Base-by-base conservation (phyloP, 176 grass and related monocot species). In the Saccharum spontaneum region DNA sequence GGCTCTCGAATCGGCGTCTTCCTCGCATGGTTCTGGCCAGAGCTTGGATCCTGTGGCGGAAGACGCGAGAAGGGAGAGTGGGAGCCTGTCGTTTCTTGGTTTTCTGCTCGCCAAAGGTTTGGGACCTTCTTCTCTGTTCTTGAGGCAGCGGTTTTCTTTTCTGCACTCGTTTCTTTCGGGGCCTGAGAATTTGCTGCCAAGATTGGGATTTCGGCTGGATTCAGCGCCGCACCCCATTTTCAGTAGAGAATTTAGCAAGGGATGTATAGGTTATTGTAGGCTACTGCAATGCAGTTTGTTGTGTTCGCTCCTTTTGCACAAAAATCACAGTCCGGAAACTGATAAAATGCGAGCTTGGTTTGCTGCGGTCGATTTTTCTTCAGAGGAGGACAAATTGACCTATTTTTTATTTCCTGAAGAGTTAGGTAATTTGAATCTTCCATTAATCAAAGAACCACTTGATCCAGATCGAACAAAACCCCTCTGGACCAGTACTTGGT, bases 31-130 rank as follows among this genome's bases (percentile, higher is more conserved):
- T 28, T 78, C 62, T 3, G 61, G 62, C 18, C 75, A 49, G 37
- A 36, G 70, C 69, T 11, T 75, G 89, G 80, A 90, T 90, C 89
- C 87, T 80, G 85, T 41, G 76, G 85, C 80, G 69, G 38, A 64
- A 57, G 48, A 77, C 70, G 61, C 45, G 8, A 20, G 68, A 10
- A 69, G 36, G 55, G 66, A 8, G 12, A 55, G 79, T 6, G 12
- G 79, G 45, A 34, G 54, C 24, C 13, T 55, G 66, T 8, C 38
- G 62, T 26, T 62, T 22, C 81, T 71, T 48, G 52, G 52, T 71
- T 37, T 80, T 75, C 84, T 79, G 80, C 69, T 65, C 6, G 18
- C 41, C 5, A 41, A 87, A 87, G 89, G 82, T 87, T 87, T n/a
- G 85, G 33, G 63, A 6, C 84, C 52, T 46, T 69, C 73, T 67